Conservation (phyloP, 768 basidiomycete genomes). For the Piloderma croceum region DNA sequence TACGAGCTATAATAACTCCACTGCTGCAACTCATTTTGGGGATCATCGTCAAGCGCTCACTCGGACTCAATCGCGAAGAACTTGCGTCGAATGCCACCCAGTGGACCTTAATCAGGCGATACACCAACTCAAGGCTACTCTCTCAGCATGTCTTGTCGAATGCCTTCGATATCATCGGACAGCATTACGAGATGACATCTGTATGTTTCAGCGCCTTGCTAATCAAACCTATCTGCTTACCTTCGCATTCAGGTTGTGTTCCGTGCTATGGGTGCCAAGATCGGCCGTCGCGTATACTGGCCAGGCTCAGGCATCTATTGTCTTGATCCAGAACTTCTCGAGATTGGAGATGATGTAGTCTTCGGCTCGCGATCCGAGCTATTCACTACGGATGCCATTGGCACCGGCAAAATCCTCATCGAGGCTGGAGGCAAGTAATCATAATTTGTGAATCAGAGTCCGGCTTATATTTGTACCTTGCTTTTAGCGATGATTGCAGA, state of each 20-base stretch:
- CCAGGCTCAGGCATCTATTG: constrained; percentile 42
- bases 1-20: constrained; percentile 32
- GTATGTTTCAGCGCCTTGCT: constrained; percentile 17
- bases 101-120: constrained; percentile 29
- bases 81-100: constrained; percentile 24
- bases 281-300: constrained; percentile 46
- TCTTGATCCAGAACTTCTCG: constrained; percentile 41
- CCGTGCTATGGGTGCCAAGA: constrained; percentile 45
- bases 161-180: constrained; percentile 39
- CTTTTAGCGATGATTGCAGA: constrained; percentile 45
- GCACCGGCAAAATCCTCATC: constrained; percentile 35
- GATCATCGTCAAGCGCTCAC: constrained; percentile 35
- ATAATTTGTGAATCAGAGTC: background rate
- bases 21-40: constrained; percentile 34
- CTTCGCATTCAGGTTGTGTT: constrained; percentile 29
- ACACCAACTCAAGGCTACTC: constrained; percentile 33
- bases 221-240: background rate
- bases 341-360: constrained; percentile 45
- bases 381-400: constrained; percentile 39
- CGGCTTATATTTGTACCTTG: constrained; percentile 1
- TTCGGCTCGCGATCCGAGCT: constrained; percentile 43
- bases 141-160: constrained; percentile 31
- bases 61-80: constrained; percentile 34
- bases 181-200: constrained; percentile 42
- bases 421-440: constrained; percentile 32